A percentile compares a stretch with the other conserved stretches of the same genome.
phyloP scores from a whole-genome alignment of 345 rosid species.

The Combretum micranthum region DNA sequence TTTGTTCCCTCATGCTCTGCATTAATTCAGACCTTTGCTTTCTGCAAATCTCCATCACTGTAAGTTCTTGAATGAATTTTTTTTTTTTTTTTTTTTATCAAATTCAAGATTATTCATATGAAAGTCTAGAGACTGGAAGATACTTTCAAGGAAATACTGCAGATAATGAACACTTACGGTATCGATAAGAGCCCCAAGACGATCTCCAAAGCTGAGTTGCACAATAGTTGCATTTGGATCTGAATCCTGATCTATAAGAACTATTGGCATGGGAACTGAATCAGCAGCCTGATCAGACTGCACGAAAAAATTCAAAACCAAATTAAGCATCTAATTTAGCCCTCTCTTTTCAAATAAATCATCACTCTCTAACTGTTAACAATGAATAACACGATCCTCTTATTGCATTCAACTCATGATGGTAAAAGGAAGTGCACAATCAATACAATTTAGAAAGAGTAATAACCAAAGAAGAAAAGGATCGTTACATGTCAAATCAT shows the following conservation, averaged over 20 bases:
- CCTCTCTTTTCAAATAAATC: neutral
- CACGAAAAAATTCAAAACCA: conserved; percentile 30
- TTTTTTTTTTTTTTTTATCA: too few relatives aligned
- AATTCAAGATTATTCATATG: neutral
- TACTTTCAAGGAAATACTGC: neutral
- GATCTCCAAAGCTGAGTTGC: conserved; percentile 92
- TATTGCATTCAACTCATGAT: too few relatives aligned
- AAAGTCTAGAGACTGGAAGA: neutral
- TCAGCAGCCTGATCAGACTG: conserved; percentile 44
- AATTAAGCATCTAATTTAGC: conserved; percentile 10
- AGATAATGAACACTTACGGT: conserved; percentile 39
- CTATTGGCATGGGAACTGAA: conserved; percentile 57
- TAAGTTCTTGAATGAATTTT: too few relatives aligned
- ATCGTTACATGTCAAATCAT: too few relatives aligned
- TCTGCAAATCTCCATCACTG: too few relatives aligned
- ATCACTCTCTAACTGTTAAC: neutral
- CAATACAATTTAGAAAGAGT: too few relatives aligned
- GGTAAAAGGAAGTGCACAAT: too few relatives aligned
- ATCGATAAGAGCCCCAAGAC: conserved; percentile 92
- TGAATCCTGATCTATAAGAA: conserved; percentile 84
- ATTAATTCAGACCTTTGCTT: too few relatives aligned
- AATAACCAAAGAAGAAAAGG: too few relatives aligned
- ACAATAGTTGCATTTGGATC: conserved; percentile 79
- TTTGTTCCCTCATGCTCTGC: too few relatives aligned
- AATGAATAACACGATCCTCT: too few relatives aligned